These are phyloP conservation scores for Populus tremula DNA, from an alignment of 345 rosid species.

Conservation along the genomic window DNA sequence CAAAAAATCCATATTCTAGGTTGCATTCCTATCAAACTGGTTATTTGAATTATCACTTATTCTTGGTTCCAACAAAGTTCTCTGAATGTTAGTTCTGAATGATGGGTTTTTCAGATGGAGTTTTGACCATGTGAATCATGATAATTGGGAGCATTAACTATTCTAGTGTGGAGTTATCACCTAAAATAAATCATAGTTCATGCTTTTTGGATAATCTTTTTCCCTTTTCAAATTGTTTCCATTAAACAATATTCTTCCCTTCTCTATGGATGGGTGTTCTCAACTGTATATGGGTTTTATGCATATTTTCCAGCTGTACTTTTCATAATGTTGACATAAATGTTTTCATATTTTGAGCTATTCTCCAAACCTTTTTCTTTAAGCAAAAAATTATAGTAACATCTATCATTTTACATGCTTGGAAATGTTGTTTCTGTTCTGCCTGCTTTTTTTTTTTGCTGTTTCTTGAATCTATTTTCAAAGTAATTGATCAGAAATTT, in stretches of 20 bases:
- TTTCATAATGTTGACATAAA: too few relatives aligned
- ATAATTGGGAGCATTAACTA: too few relatives aligned
- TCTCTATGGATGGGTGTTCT: too few relatives aligned
- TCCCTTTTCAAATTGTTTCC: too few relatives aligned
- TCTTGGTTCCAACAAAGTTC: background rate
- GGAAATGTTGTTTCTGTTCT: background rate
- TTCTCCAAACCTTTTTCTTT: background rate
- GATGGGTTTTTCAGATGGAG: background rate
- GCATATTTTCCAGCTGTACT: background rate
- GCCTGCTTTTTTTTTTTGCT: background rate
- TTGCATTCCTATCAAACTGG: background rate
- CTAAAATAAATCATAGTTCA: too few relatives aligned
- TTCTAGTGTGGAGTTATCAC: too few relatives aligned
- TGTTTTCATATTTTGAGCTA: too few relatives aligned
- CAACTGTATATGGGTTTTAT: too few relatives aligned
- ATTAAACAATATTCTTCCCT: too few relatives aligned
- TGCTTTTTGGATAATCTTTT: too few relatives aligned
- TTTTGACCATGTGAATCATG: background rate
- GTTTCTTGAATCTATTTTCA: constrained; percentile 3
- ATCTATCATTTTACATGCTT: background rate
- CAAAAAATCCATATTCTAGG: background rate
- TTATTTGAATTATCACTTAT: background rate
- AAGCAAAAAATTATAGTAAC: background rate
- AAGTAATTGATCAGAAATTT: background rate
- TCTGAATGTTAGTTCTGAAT: background rate